These are phyloP conservation scores for Globisporangium cederbergense DNA, from an alignment of 352 stramenopile species.

Conservation along the genomic window DNA sequence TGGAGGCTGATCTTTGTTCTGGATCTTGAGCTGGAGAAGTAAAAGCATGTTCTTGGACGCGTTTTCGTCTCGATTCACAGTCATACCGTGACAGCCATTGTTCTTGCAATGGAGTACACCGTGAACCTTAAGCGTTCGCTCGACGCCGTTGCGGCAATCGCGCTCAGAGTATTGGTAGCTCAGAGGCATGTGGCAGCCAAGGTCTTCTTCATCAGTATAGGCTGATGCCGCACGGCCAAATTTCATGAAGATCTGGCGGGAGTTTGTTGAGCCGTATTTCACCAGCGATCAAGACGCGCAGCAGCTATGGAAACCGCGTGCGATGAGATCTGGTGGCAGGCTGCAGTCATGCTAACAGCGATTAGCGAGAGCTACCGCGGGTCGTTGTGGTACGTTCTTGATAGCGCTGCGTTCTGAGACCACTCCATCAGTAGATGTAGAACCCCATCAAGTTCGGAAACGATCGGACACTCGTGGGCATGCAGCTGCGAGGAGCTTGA, in stretches of 20 bases:
- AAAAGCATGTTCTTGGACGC: too few relatives aligned
- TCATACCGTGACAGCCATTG: too few relatives aligned
- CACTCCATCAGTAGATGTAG: constrained; percentile 9
- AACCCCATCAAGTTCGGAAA: not conserved
- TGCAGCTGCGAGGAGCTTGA: constrained; percentile 13
- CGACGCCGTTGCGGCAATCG: too few relatives aligned
- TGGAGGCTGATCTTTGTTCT: too few relatives aligned
- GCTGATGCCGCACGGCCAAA: constrained; percentile 4
- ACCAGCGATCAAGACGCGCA: not conserved
- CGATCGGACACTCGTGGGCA: constrained; percentile 5
- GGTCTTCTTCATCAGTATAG: not conserved
- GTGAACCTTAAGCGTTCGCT: too few relatives aligned
- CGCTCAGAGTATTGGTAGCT: too few relatives aligned
- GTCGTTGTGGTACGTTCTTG: not conserved
- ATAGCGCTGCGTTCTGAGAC: not conserved
- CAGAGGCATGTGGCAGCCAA: too few relatives aligned
- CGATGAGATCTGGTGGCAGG: constrained; percentile 5
- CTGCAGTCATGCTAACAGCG: not conserved
- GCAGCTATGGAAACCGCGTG: not conserved
- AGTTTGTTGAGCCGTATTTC: not conserved
- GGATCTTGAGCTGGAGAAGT: too few relatives aligned
- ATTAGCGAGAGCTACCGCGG: not conserved
- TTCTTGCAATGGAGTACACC: too few relatives aligned
- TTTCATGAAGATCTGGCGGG: not conserved
- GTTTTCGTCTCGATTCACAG: too few relatives aligned